Conservation (phyloP, 1,284 basidiomycete species). For the Phellinidium pouzarii region DNA sequence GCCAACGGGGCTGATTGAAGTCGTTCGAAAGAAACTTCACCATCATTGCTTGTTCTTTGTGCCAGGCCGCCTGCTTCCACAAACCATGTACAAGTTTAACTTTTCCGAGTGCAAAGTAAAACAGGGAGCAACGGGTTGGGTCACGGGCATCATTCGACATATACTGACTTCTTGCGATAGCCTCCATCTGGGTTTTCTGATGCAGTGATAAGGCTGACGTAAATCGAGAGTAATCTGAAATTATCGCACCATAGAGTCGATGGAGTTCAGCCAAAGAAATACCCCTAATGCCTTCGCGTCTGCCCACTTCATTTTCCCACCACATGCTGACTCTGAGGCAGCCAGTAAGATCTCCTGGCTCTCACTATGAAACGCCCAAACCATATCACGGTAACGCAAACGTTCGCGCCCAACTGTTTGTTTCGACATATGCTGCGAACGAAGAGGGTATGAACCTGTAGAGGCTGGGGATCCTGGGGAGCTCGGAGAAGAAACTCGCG, state of each 20-base stretch:
- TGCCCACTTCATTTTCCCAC: slow-evolving; percentile 80
- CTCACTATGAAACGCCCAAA: slow-evolving; percentile 95
- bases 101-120: slow-evolving; percentile 94
- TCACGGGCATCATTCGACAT: slow-evolving; percentile 81
- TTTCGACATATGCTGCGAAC: slow-evolving; percentile 14
- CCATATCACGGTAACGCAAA: slow-evolving; percentile 83
- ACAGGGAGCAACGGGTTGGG: slow-evolving; percentile 83
- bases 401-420: slow-evolving; percentile 55
- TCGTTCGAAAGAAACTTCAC: slow-evolving; percentile 91
- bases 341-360: slow-evolving; percentile 79
- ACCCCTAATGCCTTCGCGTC: slow-evolving; percentile 84
- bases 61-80: slow-evolving; percentile 94
- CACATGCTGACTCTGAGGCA: slow-evolving; percentile 65
- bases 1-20: slow-evolving; percentile 82
- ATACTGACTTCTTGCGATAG: slow-evolving; percentile 90
- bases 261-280: slow-evolving; percentile 80
- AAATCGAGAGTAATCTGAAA: slow-evolving; percentile 1
- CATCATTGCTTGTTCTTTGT: slow-evolving; percentile 87
- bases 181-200: slow-evolving; percentile 78
- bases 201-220: slow-evolving; percentile 1
- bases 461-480: slow-evolving; percentile 24
- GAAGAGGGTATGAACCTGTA: slow-evolving; percentile 37
- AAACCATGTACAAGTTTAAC: slow-evolving; percentile 87
- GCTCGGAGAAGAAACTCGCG: slow-evolving; percentile 39
- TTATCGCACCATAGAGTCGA: slow-evolving; percentile 59